Evolutionary conservation across 164 flowering plant species (phyloP).

Genomic region (Amborella trichopoda): DNA sequence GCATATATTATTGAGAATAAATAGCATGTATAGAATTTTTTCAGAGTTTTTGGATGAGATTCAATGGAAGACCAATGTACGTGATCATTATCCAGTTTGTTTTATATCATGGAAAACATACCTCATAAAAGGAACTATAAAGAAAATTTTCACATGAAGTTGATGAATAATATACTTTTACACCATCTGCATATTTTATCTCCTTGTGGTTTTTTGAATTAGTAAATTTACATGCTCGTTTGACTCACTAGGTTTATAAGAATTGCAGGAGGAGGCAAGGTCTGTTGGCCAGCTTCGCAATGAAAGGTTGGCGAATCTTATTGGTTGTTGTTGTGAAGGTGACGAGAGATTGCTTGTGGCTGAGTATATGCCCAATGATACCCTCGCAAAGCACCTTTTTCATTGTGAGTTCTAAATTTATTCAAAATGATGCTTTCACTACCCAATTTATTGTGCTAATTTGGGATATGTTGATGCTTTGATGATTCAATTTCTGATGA

Average conservation of each 20-base stretch:
- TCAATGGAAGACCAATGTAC: too few relatives aligned
- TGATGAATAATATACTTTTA: too few relatives aligned
- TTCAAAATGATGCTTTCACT: not conserved
- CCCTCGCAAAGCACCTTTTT: constrained; percentile 84
- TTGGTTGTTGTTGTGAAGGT: constrained; percentile 75
- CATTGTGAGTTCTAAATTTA: constrained; percentile 46
- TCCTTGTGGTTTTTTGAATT: not conserved
- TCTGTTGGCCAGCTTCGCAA: constrained; percentile 68
- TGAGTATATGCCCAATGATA: constrained; percentile 84
- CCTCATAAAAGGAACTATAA: too few relatives aligned
- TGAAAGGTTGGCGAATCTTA: constrained; percentile 67
- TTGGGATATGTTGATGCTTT: not conserved
- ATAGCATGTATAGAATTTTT: too few relatives aligned
- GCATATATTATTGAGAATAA: too few relatives aligned
- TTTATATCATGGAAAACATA: too few relatives aligned
- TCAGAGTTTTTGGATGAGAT: too few relatives aligned
- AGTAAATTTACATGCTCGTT: not conserved
- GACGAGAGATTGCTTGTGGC: constrained; percentile 83
- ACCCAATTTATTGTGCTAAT: not conserved
- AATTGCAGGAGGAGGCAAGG: constrained; percentile 66
- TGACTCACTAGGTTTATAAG: not conserved
- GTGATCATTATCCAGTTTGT: too few relatives aligned
- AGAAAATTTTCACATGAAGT: too few relatives aligned
- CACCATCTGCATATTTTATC: not conserved
- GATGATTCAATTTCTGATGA: not conserved